phyloP scores from a whole-genome alignment of 2,329 filamentous ascomycete genomes.

The Cladophialophora immunda region DNA sequence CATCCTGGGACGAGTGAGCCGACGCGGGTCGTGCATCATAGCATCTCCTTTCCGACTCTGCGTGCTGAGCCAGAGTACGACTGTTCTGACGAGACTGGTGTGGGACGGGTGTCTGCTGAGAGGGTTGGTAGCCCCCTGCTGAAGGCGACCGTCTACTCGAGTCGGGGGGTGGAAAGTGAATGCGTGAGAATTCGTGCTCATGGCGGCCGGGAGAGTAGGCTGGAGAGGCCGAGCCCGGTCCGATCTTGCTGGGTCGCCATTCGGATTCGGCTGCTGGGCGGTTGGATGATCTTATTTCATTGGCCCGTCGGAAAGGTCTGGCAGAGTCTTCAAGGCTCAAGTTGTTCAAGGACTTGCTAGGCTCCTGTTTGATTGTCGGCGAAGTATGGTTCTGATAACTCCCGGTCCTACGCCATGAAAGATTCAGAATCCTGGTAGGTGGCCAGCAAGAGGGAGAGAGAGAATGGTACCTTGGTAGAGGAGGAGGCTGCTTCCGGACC shows the following conservation, averaged over 20 bases:
- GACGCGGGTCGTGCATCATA: neutral
- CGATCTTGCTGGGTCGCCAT: slow-evolving; percentile 23
- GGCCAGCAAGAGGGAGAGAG: neutral
- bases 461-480: neutral
- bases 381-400: slow-evolving; percentile 7
- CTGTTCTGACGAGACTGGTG: neutral
- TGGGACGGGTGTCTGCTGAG: slow-evolving; percentile 27
- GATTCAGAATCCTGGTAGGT: slow-evolving; percentile 14
- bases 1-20: neutral
- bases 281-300: slow-evolving; percentile 24
- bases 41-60: neutral
- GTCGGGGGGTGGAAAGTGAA: slow-evolving; percentile 8
- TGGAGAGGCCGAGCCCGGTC: slow-evolving; percentile 29
- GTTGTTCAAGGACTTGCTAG: slow-evolving; percentile 8
- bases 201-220: slow-evolving; percentile 19
- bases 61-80: neutral
- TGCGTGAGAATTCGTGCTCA: slow-evolving; percentile 14
- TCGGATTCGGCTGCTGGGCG: slow-evolving; percentile 30
- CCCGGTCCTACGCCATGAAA: slow-evolving; percentile 6
- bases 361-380: slow-evolving; percentile 21
- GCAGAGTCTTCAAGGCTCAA: slow-evolving; percentile 12
- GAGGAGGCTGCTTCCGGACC: neutral
- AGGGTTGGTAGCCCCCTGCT: slow-evolving; percentile 11
- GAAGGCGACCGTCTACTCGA: slow-evolving; percentile 25
- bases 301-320: neutral